These are phyloP conservation scores for Papilionanthe hybrid DNA, from an alignment of 116 monocot genomes.

Conservation along the genomic window DNA sequence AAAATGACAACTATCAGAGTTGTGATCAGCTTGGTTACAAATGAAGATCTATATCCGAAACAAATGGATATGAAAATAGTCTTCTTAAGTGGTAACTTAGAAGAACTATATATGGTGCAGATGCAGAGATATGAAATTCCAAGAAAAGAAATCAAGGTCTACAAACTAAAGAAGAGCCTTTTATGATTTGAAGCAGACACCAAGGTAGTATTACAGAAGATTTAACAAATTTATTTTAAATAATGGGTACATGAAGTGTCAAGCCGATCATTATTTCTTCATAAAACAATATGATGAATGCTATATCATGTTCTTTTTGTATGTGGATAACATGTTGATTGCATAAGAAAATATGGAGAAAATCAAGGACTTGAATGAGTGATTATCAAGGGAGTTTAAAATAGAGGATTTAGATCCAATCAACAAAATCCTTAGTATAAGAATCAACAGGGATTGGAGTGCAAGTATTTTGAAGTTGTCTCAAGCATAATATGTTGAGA, in stretches of 20 bases:
- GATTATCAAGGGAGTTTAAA: not conserved
- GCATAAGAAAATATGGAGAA: not conserved
- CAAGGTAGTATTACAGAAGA: not conserved
- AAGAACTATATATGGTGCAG: not conserved
- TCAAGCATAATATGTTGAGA: not conserved
- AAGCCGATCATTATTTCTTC: not conserved
- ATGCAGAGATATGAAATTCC: not conserved
- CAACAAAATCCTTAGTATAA: not conserved
- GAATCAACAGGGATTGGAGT: not conserved
- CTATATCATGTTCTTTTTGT: not conserved
- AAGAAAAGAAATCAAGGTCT: not conserved
- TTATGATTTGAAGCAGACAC: not conserved
- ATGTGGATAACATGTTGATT: slow-evolving; percentile 5
- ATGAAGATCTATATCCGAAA: not conserved
- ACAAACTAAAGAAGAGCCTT: not conserved
- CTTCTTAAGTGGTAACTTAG: not conserved
- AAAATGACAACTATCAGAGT: not conserved
- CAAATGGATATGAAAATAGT: not conserved
- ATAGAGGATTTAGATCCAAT: not conserved
- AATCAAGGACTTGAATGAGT: not conserved
- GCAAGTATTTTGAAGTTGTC: not conserved
- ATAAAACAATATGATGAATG: not conserved
- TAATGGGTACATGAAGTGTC: not conserved
- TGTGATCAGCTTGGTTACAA: not conserved
- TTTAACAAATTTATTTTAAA: not conserved